phyloP scores from a whole-genome alignment of 2,329 filamentous ascomycete species.

The Talaromyces pinophilus region DNA sequence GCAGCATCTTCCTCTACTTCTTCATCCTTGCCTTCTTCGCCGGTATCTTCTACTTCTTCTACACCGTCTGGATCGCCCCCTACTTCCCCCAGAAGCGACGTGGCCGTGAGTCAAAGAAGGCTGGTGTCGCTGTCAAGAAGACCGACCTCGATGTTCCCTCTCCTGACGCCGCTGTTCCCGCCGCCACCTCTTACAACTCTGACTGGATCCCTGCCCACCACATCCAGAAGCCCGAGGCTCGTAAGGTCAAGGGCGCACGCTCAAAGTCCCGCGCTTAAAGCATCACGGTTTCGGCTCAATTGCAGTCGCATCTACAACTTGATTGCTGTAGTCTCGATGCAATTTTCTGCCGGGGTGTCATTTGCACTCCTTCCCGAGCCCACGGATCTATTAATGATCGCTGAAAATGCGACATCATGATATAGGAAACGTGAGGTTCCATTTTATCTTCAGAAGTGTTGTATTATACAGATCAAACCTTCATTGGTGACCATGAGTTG shows the following conservation, averaged over 20 bases:
- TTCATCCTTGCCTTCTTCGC: conserved; percentile 77
- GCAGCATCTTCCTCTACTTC: conserved; percentile 94
- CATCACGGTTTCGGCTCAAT: conserved; percentile 7
- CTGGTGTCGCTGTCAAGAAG: conserved; percentile 67
- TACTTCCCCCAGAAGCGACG: conserved; percentile 84
- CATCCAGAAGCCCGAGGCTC: conserved; percentile 77
- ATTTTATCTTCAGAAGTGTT: conserved; percentile 8
- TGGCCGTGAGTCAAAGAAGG: conserved; percentile 64
- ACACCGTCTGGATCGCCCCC: conserved; percentile 95
- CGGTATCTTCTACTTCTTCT: conserved; percentile 90
- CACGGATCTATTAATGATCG: conserved; percentile 1
- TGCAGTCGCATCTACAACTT: neutral
- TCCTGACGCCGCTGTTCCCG: conserved; percentile 62
- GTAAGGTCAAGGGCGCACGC: conserved; percentile 57
- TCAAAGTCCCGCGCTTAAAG: conserved; percentile 40
- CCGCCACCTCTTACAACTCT: conserved; percentile 78
- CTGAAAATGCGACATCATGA: conserved; percentile 10
- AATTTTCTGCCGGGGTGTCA: conserved; percentile 1
- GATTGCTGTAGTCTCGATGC: neutral
- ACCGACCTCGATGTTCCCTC: conserved; percentile 47
- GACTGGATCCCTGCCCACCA: conserved; percentile 92
- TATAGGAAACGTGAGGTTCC: neutral
- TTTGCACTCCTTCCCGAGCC: neutral
- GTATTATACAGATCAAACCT: conserved; percentile 19
- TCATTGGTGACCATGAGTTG: conserved; percentile 13